These are phyloP conservation scores for Nakaseomyces bracarensis DNA, from an alignment of 1,139 yeast genomes.

Conservation along the genomic window DNA sequence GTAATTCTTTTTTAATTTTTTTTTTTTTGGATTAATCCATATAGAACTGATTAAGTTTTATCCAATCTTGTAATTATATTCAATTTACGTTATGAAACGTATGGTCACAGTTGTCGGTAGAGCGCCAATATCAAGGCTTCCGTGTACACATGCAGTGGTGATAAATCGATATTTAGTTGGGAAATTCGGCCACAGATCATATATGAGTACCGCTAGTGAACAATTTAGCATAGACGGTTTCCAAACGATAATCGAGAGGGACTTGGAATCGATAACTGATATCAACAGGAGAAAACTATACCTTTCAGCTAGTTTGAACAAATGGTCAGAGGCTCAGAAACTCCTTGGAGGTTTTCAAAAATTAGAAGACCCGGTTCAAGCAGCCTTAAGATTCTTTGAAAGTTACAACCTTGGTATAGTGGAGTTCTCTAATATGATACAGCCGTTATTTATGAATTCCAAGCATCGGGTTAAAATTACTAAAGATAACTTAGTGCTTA, in stretches of 20 bases:
- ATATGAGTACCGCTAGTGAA: not conserved
- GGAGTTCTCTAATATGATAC: slow-evolving; percentile 4
- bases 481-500: not conserved
- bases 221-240: not conserved
- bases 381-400: not conserved
- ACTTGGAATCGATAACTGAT: slow-evolving; percentile 1
- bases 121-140: too few species aligned
- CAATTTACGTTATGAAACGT: too few species aligned
- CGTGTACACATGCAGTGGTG: not conserved
- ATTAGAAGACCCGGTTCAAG: not conserved
- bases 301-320: not conserved
- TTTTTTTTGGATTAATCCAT: too few species aligned
- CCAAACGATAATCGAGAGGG: not conserved
- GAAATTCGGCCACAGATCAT: not conserved
- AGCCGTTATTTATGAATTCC: not conserved
- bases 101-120: too few species aligned
- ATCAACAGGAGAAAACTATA: not conserved
- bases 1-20: too few species aligned
- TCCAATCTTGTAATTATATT: too few species aligned
- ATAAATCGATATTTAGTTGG: not conserved
- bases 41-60: too few species aligned
- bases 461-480: not conserved
- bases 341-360: not conserved
- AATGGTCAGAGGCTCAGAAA: not conserved
- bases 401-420: not conserved